Evolutionary conservation across 2,329 filamentous ascomycete genomes (phyloP).

Genomic region (Fusarium verrucosum): DNA sequence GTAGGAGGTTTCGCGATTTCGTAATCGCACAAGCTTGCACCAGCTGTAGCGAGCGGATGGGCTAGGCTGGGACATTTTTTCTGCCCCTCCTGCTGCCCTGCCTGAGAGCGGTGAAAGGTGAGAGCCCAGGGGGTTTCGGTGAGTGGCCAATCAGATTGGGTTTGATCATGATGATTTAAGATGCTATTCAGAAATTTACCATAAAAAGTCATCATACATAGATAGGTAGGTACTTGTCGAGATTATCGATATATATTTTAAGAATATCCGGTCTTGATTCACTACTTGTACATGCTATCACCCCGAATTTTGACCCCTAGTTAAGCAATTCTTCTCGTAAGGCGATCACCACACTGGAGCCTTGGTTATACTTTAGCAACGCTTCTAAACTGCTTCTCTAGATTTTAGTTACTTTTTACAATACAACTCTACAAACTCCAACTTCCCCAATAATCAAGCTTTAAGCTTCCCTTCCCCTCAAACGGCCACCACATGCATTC

Average conservation of each 20-base stretch:
- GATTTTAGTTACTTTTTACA: neutral
- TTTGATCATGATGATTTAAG: neutral
- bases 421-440: neutral
- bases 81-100: constrained; percentile 42
- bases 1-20: constrained; percentile 43
- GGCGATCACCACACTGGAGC: neutral
- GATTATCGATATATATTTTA: neutral
- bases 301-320: too few relatives aligned
- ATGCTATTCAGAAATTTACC: neutral
- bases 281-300: too few relatives aligned
- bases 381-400: neutral
- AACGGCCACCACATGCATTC: neutral
- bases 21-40: constrained; percentile 46
- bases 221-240: too few relatives aligned
- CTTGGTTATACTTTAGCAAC: neutral
- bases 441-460: neutral
- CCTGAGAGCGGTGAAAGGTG: constrained; percentile 47
- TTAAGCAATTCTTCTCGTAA: neutral
- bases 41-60: constrained; percentile 44
- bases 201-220: neutral
- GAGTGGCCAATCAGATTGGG: constrained; percentile 26
- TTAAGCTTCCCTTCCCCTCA: neutral
- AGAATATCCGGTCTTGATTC: neutral
- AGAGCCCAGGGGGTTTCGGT: constrained; percentile 29
- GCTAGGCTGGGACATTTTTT: constrained; percentile 49